phyloP scores from a whole-genome alignment of 2,329 filamentous ascomycete species.

The Hymenoscyphus linearis region DNA sequence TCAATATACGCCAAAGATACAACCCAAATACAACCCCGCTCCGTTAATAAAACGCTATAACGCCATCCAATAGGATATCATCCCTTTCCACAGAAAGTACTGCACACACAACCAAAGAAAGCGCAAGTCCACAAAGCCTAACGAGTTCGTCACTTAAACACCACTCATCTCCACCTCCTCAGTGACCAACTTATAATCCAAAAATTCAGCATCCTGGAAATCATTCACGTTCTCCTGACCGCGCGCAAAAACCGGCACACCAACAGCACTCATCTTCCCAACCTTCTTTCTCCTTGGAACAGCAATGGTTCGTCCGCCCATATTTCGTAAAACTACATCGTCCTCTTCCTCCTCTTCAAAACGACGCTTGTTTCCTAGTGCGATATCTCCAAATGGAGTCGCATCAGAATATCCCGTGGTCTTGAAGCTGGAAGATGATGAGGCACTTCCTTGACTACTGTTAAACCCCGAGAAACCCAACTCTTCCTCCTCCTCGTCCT shows the following conservation, averaged over 20 bases:
- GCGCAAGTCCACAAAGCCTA: not conserved
- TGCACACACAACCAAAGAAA: not conserved
- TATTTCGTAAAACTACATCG: constrained; percentile 19
- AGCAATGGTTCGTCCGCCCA: constrained; percentile 21
- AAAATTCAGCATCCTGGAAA: constrained; percentile 66
- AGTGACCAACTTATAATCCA: constrained; percentile 38
- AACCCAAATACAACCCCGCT: not conserved
- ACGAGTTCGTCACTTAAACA: constrained; percentile 11
- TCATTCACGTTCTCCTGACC: constrained; percentile 45
- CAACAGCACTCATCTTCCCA: constrained; percentile 19
- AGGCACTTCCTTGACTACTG: constrained; percentile 25
- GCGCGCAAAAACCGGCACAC: constrained; percentile 15
- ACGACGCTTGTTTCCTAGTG: constrained; percentile 20
- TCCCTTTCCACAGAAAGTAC: not conserved
- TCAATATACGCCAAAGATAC: not conserved
- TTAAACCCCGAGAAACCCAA: constrained; percentile 10
- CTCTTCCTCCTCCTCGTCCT: constrained; percentile 29
- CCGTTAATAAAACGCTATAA: not conserved
- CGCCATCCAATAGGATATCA: not conserved
- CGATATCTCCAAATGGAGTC: not conserved
- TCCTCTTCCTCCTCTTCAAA: constrained; percentile 27
- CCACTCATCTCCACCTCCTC: constrained; percentile 31
- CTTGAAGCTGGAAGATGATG: constrained; percentile 14
- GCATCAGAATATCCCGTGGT: not conserved
- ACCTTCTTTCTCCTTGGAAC: constrained; percentile 22